Conservation (phyloP, 2,329 filamentous ascomycete species). For the Tolypocladium ovalisporum region DNA sequence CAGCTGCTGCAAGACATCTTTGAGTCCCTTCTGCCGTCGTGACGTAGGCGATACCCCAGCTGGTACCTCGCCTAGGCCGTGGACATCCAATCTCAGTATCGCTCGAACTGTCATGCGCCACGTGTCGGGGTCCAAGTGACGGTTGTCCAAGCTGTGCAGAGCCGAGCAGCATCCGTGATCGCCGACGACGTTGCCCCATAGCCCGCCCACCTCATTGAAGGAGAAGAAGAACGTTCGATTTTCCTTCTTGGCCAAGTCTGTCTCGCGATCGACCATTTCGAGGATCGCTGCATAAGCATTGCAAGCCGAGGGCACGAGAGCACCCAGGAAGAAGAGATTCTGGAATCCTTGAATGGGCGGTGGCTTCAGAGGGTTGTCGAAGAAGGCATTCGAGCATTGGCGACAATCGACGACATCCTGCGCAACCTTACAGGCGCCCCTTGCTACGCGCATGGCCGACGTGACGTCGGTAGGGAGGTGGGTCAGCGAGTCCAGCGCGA, state of each 20-base stretch:
- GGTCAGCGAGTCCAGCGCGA: conserved; percentile 38
- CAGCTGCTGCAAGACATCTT: conserved; percentile 41
- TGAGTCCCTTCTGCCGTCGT: conserved; percentile 35
- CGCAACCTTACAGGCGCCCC: conserved; percentile 35
- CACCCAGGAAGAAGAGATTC: conserved; percentile 47
- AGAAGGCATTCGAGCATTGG: conserved; percentile 30
- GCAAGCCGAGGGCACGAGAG: conserved; percentile 45
- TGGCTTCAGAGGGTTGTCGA: conserved; percentile 20
- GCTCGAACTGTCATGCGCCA: conserved; percentile 45
- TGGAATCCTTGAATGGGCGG: conserved; percentile 41
- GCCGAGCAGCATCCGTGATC: conserved; percentile 14
- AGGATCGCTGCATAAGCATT: conserved; percentile 47
- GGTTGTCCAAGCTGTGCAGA: conserved; percentile 17
- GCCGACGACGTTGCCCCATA: conserved; percentile 28
- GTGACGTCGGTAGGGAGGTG: conserved; percentile 32
- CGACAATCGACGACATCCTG: conserved; percentile 41
- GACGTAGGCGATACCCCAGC: conserved; percentile 6
- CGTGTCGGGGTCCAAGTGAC: conserved; percentile 36
- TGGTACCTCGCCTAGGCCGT: conserved; percentile 30
- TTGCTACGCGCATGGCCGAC: conserved; percentile 35
- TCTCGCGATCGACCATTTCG: conserved; percentile 41
- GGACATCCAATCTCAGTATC: conserved; percentile 45
- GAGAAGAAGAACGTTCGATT: conserved; percentile 31
- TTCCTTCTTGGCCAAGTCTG: conserved; percentile 29
- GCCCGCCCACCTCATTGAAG: conserved; percentile 35